These are phyloP conservation scores for Tremella yokohamensis DNA, from an alignment of 768 basidiomycete genomes.

Conservation along the genomic window DNA sequence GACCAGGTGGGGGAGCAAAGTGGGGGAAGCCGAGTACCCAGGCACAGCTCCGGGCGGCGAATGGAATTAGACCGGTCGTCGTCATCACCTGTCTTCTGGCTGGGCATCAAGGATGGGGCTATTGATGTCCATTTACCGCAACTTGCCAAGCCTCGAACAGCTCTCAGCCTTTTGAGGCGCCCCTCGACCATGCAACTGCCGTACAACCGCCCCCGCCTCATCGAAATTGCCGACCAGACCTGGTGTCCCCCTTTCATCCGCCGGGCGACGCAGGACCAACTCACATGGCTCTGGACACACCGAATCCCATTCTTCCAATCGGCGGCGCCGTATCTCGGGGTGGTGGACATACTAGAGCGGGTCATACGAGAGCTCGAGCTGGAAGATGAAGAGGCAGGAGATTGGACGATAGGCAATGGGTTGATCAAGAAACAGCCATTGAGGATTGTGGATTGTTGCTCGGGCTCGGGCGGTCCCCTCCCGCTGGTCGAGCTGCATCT, in stretches of 20 bases:
- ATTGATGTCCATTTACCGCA: no score
- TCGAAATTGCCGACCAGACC: slow-evolving; percentile 43
- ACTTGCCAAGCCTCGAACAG: no score
- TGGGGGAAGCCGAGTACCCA: no score
- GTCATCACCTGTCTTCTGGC: no score
- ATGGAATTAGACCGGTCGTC: no score
- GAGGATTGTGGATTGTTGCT: slow-evolving; percentile 45
- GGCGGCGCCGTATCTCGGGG: slow-evolving; percentile 31
- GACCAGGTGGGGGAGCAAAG: no score
- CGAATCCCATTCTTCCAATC: slow-evolving; percentile 31
- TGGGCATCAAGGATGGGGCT: no score
- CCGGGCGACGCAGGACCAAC: slow-evolving; percentile 33
- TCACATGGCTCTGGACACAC: slow-evolving; percentile 41
- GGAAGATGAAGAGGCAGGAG: slow-evolving; percentile 10
- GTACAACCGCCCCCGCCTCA: slow-evolving; percentile 30
- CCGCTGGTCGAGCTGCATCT: slow-evolving; percentile 37
- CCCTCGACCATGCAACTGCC: slow-evolving; percentile 26
- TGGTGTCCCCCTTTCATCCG: slow-evolving; percentile 39
- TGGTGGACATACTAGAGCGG: slow-evolving; percentile 29
- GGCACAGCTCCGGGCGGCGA: no score
- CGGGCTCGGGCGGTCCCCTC: slow-evolving; percentile 45
- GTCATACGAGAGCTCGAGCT: slow-evolving; percentile 26
- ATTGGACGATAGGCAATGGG: not conserved
- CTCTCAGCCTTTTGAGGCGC: no score
- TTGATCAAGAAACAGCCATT: slow-evolving; percentile 8